These are phyloP conservation scores for Craterostigma plantagineum DNA, from an alignment of 257 asterid genomes.

Conservation along the genomic window DNA sequence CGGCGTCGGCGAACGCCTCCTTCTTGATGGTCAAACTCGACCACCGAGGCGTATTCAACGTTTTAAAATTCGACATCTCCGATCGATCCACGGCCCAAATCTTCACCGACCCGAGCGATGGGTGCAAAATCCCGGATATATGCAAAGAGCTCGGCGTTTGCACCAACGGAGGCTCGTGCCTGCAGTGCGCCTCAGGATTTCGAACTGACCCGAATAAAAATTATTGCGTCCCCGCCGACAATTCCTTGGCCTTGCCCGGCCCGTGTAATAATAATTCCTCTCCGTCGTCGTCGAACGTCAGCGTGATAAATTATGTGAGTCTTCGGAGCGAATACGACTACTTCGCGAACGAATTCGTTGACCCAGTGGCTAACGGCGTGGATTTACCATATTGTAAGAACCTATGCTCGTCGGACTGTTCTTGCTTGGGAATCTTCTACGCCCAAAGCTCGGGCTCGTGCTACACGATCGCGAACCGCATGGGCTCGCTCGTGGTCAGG, in stretches of 20 bases:
- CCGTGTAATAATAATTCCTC: slow-evolving; percentile 12
- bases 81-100: slow-evolving; percentile 8
- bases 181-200: slow-evolving; percentile 50
- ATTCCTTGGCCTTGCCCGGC: slow-evolving; percentile 27
- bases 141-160: slow-evolving; percentile 39
- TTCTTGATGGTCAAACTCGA: slow-evolving; percentile 24
- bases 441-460: slow-evolving; percentile 46
- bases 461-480: slow-evolving; percentile 20
- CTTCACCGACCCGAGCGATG: slow-evolving; percentile 28
- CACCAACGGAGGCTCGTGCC: slow-evolving; percentile 33
- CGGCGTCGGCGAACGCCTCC: slow-evolving; percentile 3
- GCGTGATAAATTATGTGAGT: slow-evolving; percentile 23
- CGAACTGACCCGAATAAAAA: slow-evolving; percentile 11
- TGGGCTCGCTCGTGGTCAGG: slow-evolving; percentile 38
- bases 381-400: slow-evolving; percentile 31
- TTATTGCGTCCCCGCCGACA: slow-evolving; percentile 32
- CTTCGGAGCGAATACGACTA: slow-evolving; percentile 36
- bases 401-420: slow-evolving; percentile 39
- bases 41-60: slow-evolving; percentile 22
- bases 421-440: slow-evolving; percentile 48
- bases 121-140: slow-evolving; percentile 27
- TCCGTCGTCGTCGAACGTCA: slow-evolving; percentile 11
- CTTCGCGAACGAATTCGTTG: slow-evolving; percentile 39
- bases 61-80: slow-evolving; percentile 3
- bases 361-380: slow-evolving; percentile 18